These are phyloP conservation scores for Clonostachys chloroleuca DNA, from an alignment of 2,329 filamentous ascomycete species.

Conservation along the genomic window DNA sequence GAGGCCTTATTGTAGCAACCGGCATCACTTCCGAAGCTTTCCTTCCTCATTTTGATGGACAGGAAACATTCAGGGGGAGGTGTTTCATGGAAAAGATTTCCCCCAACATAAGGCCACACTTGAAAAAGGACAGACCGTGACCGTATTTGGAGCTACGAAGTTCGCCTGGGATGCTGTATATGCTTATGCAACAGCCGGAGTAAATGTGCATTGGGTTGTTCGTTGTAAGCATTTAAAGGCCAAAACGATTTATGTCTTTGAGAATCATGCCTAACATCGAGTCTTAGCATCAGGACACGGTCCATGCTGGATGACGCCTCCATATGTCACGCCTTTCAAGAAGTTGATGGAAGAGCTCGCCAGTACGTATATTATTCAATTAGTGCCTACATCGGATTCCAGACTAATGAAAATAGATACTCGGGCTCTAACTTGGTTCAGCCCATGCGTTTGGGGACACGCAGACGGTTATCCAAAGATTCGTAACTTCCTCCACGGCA, in stretches of 20 bases:
- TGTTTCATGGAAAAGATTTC: slow-evolving; percentile 34
- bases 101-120: slow-evolving; percentile 21
- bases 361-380: slow-evolving; percentile 10
- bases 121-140: slow-evolving; percentile 13
- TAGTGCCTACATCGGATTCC: neutral
- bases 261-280: neutral
- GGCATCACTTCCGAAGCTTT: slow-evolving; percentile 39
- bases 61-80: slow-evolving; percentile 23
- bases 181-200: slow-evolving; percentile 41
- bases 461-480: slow-evolving; percentile 46
- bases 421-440: slow-evolving; percentile 44
- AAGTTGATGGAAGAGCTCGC: slow-evolving; percentile 54
- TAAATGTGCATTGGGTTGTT: slow-evolving; percentile 45
- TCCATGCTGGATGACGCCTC: slow-evolving; percentile 47
- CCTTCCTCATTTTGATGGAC: slow-evolving; percentile 29
- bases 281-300: slow-evolving; percentile 38
- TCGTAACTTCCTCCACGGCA: slow-evolving; percentile 44
- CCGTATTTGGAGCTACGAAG: slow-evolving; percentile 53
- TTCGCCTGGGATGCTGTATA: slow-evolving; percentile 56
- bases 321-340: slow-evolving; percentile 57
- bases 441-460: slow-evolving; percentile 59
- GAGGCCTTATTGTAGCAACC: slow-evolving; percentile 44
- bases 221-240: slow-evolving; percentile 13
- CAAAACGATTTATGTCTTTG: too few species aligned
- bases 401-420: neutral